Evolutionary conservation across 352 stramenopile genomes (phyloP).

Genomic region (Pythium brachiatum): DNA sequence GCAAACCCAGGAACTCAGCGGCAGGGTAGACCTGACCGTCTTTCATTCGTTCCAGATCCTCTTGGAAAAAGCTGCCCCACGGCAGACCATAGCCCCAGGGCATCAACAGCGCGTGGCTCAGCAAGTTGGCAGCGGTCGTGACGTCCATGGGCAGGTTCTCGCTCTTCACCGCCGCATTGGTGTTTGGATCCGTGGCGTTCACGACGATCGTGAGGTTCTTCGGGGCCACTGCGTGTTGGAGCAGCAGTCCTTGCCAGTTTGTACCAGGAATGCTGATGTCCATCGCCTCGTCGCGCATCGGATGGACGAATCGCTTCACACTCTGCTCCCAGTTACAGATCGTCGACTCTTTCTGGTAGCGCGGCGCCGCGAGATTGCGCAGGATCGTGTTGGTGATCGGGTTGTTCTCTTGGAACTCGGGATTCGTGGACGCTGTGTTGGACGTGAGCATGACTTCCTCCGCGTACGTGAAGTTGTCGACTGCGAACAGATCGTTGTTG

Average conservation of each 20-base stretch:
- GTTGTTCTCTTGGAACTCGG: neutral
- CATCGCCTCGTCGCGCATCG: neutral
- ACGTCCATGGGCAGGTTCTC: neutral
- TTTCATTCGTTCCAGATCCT: neutral
- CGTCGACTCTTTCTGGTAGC: neutral
- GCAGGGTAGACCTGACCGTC: neutral
- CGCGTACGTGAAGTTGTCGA: neutral
- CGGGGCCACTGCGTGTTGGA: neutral
- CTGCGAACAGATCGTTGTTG: neutral
- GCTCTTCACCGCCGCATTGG: neutral
- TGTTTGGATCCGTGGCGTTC: neutral
- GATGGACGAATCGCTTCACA: neutral
- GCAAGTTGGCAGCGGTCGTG: neutral
- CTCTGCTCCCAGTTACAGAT: neutral
- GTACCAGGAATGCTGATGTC: neutral
- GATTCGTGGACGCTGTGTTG: neutral
- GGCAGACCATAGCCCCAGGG: neutral
- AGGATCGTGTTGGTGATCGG: neutral
- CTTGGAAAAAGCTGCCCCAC: neutral
- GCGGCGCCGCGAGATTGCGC: neutral
- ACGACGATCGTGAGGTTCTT: neutral
- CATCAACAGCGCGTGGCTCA: neutral
- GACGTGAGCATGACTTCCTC: neutral
- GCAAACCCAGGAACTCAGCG: neutral
- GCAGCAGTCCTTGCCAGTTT: neutral